Evolutionary conservation across 768 basidiomycete genomes (phyloP), one percentile per base, ranked within the genome.

Genomic region (Podaxis carcinomalis): DNA sequence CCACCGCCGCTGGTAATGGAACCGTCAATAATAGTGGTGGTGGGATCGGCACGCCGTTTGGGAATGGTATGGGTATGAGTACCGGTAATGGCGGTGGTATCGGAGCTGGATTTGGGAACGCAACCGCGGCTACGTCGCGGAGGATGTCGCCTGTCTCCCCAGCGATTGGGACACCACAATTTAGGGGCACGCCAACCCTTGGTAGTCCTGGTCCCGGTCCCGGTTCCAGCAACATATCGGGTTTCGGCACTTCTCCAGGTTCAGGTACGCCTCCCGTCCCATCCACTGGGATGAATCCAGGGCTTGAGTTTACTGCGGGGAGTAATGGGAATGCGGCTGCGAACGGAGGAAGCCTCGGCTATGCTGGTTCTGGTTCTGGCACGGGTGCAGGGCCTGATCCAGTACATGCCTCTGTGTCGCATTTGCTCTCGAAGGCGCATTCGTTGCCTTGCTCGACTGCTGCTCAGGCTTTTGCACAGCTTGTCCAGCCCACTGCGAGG

Each of bases 401-500:
- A 62, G 77, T 83, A 57, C 78, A 82, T 64, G 79, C 86, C 52
- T 87, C 88, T 47, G 86, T 92, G 58, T 78, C 76, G 65, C 86
- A 89, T 68, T 78, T 92, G 44, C 78, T 92, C 63, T 76, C 82
- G 35, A 80, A 79, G 70, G 88, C 88, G 7, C 84, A 83, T 72
- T 77, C 83, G 62, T 75, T 89, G 61, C 88, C 90, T 44, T 92
- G 90, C 74, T 90, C 88, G 57, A 86, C 87, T 14, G 89, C 87
- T 5, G 87, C 88, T 46, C 83, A 87, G 68, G 87, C 89, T 0
- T 92, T 90, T 72, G 75, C 79, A 37, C 87, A 90, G 72, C 82
- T 90, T 61, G 88, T 92, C 21, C 88, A 88, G 70, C 86, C 86
- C 21, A 85, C 83, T 54, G 81, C 87, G 74, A 84, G 89, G 64